Evolutionary conservation across 495 filamentous ascomycete genomes (phyloP).

Genomic region (Aspergillus bertholletiae): DNA sequence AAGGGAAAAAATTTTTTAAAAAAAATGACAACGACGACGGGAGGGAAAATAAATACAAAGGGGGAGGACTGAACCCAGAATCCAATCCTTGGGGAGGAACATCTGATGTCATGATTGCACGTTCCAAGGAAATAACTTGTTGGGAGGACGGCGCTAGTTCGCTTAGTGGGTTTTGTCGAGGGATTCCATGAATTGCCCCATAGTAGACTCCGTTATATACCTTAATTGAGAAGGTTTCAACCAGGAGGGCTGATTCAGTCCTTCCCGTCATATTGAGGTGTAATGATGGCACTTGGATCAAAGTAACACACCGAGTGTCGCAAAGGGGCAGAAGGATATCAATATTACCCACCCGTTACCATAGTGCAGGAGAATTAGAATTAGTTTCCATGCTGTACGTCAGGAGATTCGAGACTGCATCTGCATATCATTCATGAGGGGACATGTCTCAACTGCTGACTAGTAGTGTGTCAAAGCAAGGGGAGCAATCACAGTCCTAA

Average conservation of each 20-base stretch:
- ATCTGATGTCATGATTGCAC: not conserved
- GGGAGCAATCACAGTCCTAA: not conserved
- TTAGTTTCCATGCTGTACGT: not conserved
- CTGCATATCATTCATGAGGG: not conserved
- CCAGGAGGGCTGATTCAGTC: no score
- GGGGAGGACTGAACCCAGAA: not conserved
- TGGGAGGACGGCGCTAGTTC: not conserved
- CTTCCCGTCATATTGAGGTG: no score
- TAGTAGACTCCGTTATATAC: no score
- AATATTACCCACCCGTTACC: not conserved
- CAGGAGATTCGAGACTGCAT: slow-evolving; percentile 1
- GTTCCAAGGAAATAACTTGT: slow-evolving; percentile 1
- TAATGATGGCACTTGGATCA: no score
- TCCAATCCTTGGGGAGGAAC: not conserved
- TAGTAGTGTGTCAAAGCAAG: not conserved
- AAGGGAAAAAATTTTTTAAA: not conserved
- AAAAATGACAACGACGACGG: no score
- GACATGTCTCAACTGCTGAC: not conserved
- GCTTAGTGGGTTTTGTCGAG: not conserved
- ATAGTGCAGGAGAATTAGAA: no score
- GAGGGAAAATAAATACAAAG: not conserved
- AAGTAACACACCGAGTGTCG: not conserved
- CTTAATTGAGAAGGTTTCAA: no score
- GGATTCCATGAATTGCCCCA: not conserved
- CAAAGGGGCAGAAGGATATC: not conserved